A percentile compares a stretch with the other conserved stretches of the same genome.
phyloP scores from a whole-genome alignment of 202 grass and related monocot genomes.

The Digitaria exilis region DNA sequence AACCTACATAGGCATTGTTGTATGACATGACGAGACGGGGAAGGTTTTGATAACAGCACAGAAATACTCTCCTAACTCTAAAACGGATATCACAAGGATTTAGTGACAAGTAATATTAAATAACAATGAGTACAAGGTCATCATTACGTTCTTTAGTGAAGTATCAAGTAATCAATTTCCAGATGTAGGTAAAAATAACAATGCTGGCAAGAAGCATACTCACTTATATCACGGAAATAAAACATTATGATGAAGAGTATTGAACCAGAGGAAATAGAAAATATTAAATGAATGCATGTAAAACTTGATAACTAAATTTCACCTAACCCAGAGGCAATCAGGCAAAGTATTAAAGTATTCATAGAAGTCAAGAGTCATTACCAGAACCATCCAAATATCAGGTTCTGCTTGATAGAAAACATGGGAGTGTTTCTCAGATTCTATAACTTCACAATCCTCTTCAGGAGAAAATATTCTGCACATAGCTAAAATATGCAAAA shows the following conservation, averaged over 20 bases:
- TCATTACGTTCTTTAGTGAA: background rate
- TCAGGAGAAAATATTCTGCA: constrained; percentile 96
- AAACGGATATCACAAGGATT: background rate
- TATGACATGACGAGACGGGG: background rate
- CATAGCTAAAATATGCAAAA: constrained; percentile 27
- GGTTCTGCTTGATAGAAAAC: constrained; percentile 88
- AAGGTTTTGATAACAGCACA: background rate
- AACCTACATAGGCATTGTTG: background rate
- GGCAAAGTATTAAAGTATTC: background rate
- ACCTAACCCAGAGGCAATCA: background rate
- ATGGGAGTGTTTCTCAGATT: constrained; percentile 85
- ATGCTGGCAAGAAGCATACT: constrained; percentile 22
- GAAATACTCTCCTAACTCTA: constrained; percentile 4
- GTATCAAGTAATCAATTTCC: constrained; percentile 1
- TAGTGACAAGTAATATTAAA: background rate
- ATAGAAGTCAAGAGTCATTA: constrained; percentile 33
- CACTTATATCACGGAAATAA: background rate
- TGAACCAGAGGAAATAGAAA: constrained; percentile 4
- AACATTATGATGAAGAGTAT: constrained; percentile 3
- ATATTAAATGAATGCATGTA: background rate
- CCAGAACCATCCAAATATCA: constrained; percentile 99
- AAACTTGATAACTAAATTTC: background rate
- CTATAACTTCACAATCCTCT: constrained; percentile 86
- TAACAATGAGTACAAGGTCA: background rate
- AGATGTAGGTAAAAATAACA: background rate